Evolutionary conservation across 1,284 basidiomycete genomes (phyloP), one percentile per base, ranked within the genome.

Genomic region (Abortiporus biennis): DNA sequence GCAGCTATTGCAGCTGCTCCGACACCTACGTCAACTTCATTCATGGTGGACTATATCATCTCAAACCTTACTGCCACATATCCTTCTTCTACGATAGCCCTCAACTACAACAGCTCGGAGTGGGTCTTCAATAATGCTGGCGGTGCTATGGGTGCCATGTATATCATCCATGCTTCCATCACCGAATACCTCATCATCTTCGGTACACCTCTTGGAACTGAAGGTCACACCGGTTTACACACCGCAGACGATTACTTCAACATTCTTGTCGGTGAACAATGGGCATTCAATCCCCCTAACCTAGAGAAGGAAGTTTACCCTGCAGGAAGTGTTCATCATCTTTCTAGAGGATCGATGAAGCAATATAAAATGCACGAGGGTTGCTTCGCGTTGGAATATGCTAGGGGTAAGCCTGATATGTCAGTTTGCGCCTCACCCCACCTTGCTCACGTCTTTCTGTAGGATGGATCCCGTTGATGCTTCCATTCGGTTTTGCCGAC

Each of bases 121-220:
- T 98, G 95, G 95, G 80, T 98, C 33, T 91, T 96, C 67, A 98
- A 86, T 72, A 99, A 99, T 58, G 95, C 95, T 1, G 95, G 94
- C 15, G 95, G 96, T 41, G 95, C 96, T 1, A 99, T 98, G 95
- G 95, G 91, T 34, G 83, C 85, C 34, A 98, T 99, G 95, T 97
- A 92, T 65, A 78, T 98, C 65, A 88, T 99, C 51, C 94, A 97
- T 58, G 91, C 93, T 13, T 86, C 79, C 63, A 84, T 96, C 55
- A 94, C 92, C 6, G 92, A 95, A 72, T 91, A 93, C 69, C 78
- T 95, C 57, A 89, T 90, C 59, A 86, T 99, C 57, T 99, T 99
- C 54, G 95, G 95, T 3, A 94, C 92, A 0, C 92, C 94, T 0
- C 71, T 97, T 6, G 95, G 95, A 11, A 99, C 95, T 2, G 95